These are phyloP conservation scores for Candida sphagnicola DNA, from an alignment of 805 yeast genomes.

Conservation along the genomic window DNA sequence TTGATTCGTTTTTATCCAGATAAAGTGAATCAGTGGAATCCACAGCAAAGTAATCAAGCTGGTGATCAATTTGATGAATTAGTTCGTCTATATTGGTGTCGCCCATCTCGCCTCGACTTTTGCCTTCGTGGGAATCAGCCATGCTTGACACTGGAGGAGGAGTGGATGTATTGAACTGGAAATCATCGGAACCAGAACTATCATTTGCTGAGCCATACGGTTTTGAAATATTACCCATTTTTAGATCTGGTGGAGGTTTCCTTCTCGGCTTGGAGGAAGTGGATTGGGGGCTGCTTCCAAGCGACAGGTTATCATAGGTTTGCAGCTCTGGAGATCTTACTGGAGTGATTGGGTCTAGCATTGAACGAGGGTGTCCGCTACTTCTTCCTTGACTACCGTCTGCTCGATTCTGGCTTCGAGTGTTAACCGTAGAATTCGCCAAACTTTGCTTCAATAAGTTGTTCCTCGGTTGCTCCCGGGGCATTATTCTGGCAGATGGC, in stretches of 20 bases:
- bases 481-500: too few relatives aligned
- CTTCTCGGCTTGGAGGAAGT: slow-evolving; percentile 2
- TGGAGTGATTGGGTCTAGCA: slow-evolving; percentile 2
- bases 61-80: slow-evolving; percentile 1
- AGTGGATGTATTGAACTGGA: slow-evolving; percentile 1
- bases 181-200: slow-evolving; percentile 1
- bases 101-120: too few relatives aligned
- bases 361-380: too few relatives aligned
- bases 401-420: too few relatives aligned
- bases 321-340: not conserved
- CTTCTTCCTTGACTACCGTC: too few relatives aligned
- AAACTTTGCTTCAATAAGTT: slow-evolving; percentile 4
- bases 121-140: too few relatives aligned
- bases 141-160: too few relatives aligned
- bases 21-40: not conserved
- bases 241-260: slow-evolving; percentile 7
- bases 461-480: too few relatives aligned
- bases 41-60: not conserved
- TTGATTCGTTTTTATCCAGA: not conserved
- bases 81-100: slow-evolving; percentile 1
- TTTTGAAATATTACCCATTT: not conserved
- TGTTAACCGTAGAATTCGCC: not conserved
- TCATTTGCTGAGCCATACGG: not conserved
- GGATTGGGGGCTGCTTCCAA: not conserved
- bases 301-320: not conserved